Percentiles rank a stretch among this genome's conserved stretches.
Evolutionary conservation across 2,329 filamentous ascomycete genomes (phyloP).

Genomic region (Magnaporthales sp.): DNA sequence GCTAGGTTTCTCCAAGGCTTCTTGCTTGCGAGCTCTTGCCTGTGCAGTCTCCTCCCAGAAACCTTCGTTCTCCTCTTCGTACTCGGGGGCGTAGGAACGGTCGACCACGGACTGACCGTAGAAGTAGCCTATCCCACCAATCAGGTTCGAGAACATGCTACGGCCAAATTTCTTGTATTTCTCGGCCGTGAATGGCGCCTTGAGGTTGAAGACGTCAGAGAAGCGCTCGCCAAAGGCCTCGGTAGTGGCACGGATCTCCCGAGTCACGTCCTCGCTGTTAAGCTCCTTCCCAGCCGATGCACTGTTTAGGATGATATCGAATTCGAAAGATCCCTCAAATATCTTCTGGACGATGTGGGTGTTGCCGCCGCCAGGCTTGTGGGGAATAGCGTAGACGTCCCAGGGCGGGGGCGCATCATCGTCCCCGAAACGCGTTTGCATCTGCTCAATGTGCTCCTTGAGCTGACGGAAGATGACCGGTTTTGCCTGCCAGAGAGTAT

Average conservation of each 20-base stretch:
- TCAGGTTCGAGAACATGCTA: constrained; percentile 86
- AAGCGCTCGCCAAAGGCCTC: constrained; percentile 69
- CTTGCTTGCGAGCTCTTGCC: constrained; percentile 60
- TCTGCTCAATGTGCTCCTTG: constrained; percentile 38
- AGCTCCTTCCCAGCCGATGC: constrained; percentile 51
- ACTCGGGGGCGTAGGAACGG: constrained; percentile 82
- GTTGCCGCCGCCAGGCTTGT: constrained; percentile 65
- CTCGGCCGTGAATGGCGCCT: constrained; percentile 64
- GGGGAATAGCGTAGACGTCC: constrained; percentile 72
- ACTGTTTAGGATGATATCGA: constrained; percentile 86
- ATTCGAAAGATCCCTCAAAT: constrained; percentile 84
- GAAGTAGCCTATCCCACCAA: constrained; percentile 94
- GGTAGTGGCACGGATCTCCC: constrained; percentile 53
- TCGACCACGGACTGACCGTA: constrained; percentile 83
- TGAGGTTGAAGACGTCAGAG: constrained; percentile 59
- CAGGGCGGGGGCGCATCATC: constrained; percentile 71
- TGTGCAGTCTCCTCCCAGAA: constrained; percentile 91
- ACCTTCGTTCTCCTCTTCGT: constrained; percentile 88
- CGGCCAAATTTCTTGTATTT: constrained; percentile 75
- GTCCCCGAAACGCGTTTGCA: constrained; percentile 37
- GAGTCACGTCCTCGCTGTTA: constrained; percentile 55
- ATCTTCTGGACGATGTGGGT: constrained; percentile 84
- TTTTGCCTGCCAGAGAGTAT: constrained; percentile 80
- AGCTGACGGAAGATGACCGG: constrained; percentile 43
- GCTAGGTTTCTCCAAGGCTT: constrained; percentile 69